Evolutionary conservation across 1,284 basidiomycete species (phyloP), one percentile per base, ranked within the genome.

Genomic region (Somion occarium): DNA sequence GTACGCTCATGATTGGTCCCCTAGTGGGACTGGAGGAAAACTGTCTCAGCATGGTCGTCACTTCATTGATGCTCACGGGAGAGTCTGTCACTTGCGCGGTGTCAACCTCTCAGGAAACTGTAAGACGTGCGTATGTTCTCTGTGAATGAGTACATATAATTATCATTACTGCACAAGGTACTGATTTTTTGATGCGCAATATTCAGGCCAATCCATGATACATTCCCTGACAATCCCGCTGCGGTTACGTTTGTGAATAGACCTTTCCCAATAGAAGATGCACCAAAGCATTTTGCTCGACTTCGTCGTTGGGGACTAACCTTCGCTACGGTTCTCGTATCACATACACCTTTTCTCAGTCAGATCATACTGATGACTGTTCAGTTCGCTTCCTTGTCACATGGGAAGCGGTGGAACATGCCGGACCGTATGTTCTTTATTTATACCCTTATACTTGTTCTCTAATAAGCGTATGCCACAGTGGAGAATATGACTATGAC

Each of bases 331-430:
- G n/a, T n/a, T n/a, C n/a, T 23, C 22, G 44, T 5, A 13, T 19
- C 26, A 54, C 7, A 49, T 4, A 22, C 56, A 19, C 39, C 24
- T 23, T 19, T 0, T 7, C 13, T 4, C 18, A 18, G 43, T 27
- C 13, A 2, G 15, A 12, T 11, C n/a, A 45, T n/a, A 42, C 9
- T 15, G 25, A 18, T 41, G 53, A n/a, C 19, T 1, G 19, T 4
- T 18, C 56, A 92, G 91, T 93, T 57, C 76, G 91, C 51, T 88
- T 98, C 58, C 83, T 93, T 18, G 81, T 98, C 2, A 97, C 95
- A 1, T 99, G 96, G 97, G 96, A 99, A 64, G 91, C 94, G 0
- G 75, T 99, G 20, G 93, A 98, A 63, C 97, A 98, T 62, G 80
- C 75, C 49, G 95, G 90, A 56, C 91, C 83, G 88, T 93, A 68